Base-by-base conservation (phyloP, 495 filamentous ascomycete species). In the Elaphomyces granulatus region DNA sequence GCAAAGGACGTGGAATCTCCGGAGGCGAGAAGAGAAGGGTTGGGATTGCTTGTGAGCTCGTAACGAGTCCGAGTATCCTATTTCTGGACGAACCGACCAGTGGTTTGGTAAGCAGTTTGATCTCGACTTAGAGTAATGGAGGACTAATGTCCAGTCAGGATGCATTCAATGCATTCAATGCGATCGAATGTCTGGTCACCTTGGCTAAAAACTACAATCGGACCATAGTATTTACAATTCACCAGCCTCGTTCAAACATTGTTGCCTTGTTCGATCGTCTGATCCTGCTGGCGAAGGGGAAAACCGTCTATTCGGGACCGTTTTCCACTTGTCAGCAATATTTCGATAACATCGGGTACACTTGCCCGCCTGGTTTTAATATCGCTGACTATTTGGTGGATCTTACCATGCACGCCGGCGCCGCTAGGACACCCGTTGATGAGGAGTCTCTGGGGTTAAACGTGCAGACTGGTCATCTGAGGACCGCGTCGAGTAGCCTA, bases 191-290 rank as follows among this genome's bases (percentile, higher is more conserved):
- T 49, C 68, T 98, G 28, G 90, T 98, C 31, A 95, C 82, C 3
- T 60, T 98, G 34, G 90, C 90, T 14, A 94, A 90, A 66, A 88
- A 78, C 20, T 96, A 95, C 65, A 87, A 93, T 54, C 74, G 90
- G 34, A 98, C 90, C 1, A 83, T 98, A 43, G 81, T 98, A 41
- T 95, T 98, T 66, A 98, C 90, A 3, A 98, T 98, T 45, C 90
- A 98, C 59, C 90, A 98, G 47, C 90, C 90, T n/a, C 73, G 93
- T 42, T 96, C 90, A n/a, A 98, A 98, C 50, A 98, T 98, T 48
- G 90, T 96, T 20, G 90, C 90, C n/a, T 70, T 98, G 20, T 98
- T 98, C 50, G 92, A 98, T 54, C 77, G 88, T 40, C 69, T 98
- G 14, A 74, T 98, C 44, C 76, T 98, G 14, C 67, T 98, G 23